Percentiles rank a stretch among this genome's conserved stretches.
Evolutionary conservation across 164 flowering plant genomes (phyloP).

Genomic region (Santalum album): DNA sequence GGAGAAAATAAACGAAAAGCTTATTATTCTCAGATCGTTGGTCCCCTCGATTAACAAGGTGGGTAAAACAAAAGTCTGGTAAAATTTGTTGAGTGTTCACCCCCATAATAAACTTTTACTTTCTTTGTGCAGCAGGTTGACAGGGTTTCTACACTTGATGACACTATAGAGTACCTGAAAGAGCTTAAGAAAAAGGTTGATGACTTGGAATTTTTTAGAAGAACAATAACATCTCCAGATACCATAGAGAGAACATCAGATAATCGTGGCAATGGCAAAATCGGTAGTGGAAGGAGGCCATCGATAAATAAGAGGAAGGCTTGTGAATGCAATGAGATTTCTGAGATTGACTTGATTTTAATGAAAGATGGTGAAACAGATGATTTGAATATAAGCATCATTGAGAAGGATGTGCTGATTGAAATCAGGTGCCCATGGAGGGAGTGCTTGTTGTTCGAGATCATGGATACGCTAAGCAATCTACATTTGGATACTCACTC

Average conservation of each 20-base stretch:
- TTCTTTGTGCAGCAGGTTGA: background rate
- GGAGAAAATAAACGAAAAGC: background rate
- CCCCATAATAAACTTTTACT: too few species aligned
- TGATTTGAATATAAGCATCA: background rate
- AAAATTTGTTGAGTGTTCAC: too few species aligned
- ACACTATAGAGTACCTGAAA: background rate
- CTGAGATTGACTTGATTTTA: background rate
- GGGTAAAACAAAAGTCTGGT: background rate
- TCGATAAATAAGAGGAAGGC: slow-evolving; percentile 3
- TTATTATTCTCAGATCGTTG: background rate
- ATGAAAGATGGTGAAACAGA: background rate
- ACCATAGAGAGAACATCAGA: background rate
- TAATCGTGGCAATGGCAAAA: background rate
- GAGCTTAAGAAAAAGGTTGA: slow-evolving; percentile 5
- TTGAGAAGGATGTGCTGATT: background rate
- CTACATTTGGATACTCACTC: background rate
- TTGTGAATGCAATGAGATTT: background rate
- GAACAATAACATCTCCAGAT: background rate
- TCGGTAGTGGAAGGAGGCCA: background rate
- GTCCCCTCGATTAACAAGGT: background rate
- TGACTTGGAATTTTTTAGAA: background rate
- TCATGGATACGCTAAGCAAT: background rate
- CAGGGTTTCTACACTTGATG: background rate
- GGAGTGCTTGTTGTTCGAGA: background rate
- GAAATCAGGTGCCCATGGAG: slow-evolving; percentile 1